Base-by-base conservation (phyloP, 257 asterid genomes). In the Solanum tarapatanum region DNA sequence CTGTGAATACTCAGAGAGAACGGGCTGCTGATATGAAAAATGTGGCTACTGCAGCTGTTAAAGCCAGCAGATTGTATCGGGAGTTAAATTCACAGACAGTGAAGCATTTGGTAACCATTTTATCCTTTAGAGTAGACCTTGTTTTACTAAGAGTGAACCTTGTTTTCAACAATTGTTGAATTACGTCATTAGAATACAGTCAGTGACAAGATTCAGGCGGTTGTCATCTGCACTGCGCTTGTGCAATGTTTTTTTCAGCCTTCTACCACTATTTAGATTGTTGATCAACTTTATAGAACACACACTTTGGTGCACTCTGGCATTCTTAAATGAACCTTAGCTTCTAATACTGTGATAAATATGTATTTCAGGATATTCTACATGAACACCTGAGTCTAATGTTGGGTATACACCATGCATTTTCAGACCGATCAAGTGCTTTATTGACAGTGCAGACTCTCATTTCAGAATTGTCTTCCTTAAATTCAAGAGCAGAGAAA, bases 391-490 rank as follows among this genome's bases (percentile, higher is more conserved):
- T 97, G 99, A 97, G 98, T 85, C 88, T 96, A 93, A 94, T 97
- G 97, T 91, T 95, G 88, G 93, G 97, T 48, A 94, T 91, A 72
- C 98, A 92, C 87, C 90, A 83, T 91, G 99, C 99, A 76, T 95
- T 95, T 91, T 89, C 99, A 37, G 99, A 97, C 89, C 98, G 99
- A 84, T 95, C 99, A 84, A 96, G 94, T 91, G 99, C 99, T 87
- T 90, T 97, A 87, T 91, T 96, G 92, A 96, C 98, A 51, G 93
- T 96, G 88, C 99, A 96, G 94, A 96, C 99, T 72, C 99, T 97
- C 88, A 79, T 94, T 75, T 95, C 99, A 11, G 99, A 97, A 41
- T 82, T 97, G 90, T 92, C 97, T 87, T 92, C 99, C 88, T 91
- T 97, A 95, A 95, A 89, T 80, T 92, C 92, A 76, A 95, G 93